phyloP scores from a whole-genome alignment of 495 filamentous ascomycete genomes.

The Penicillium soppii region DNA sequence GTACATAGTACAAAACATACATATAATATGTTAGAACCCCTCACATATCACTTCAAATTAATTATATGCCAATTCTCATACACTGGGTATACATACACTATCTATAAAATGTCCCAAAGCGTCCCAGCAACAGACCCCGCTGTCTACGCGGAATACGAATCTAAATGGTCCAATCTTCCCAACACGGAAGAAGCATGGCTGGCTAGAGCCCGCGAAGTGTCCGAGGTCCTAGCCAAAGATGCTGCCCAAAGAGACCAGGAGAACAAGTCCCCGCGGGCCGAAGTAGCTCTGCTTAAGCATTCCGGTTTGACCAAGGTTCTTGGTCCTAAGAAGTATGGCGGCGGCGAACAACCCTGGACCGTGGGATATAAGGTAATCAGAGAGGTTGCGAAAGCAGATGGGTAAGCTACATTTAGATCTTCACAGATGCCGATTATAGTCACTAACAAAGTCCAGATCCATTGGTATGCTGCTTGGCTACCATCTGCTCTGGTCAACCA shows the following conservation, averaged over 20 bases:
- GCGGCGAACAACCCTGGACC: slow-evolving; percentile 57
- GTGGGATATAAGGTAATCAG: slow-evolving; percentile 56
- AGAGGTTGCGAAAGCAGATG: slow-evolving; percentile 59
- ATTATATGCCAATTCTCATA: neutral
- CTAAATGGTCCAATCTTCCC: slow-evolving; percentile 47
- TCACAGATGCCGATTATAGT: neutral
- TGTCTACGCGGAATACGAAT: slow-evolving; percentile 48
- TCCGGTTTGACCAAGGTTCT: slow-evolving; percentile 56
- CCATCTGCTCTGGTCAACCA: slow-evolving; percentile 60
- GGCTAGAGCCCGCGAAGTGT: slow-evolving; percentile 50
- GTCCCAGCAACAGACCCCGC: slow-evolving; percentile 46
- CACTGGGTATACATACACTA: neutral
- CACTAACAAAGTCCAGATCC: slow-evolving; percentile 24
- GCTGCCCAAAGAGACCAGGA: slow-evolving; percentile 53
- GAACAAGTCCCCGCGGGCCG: slow-evolving; percentile 55
- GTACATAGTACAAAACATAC: neutral
- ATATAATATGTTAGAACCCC: too few relatives aligned
- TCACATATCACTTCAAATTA: neutral
- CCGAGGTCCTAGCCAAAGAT: slow-evolving; percentile 52
- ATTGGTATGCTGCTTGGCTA: slow-evolving; percentile 61
- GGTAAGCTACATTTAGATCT: slow-evolving; percentile 24
- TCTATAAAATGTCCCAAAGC: slow-evolving; percentile 15
- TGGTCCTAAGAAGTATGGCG: slow-evolving; percentile 54
- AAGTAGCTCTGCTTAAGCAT: slow-evolving; percentile 56
- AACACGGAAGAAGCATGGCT: slow-evolving; percentile 48